phyloP scores from a whole-genome alignment of 257 asterid species.

The Salvia splendens region DNA sequence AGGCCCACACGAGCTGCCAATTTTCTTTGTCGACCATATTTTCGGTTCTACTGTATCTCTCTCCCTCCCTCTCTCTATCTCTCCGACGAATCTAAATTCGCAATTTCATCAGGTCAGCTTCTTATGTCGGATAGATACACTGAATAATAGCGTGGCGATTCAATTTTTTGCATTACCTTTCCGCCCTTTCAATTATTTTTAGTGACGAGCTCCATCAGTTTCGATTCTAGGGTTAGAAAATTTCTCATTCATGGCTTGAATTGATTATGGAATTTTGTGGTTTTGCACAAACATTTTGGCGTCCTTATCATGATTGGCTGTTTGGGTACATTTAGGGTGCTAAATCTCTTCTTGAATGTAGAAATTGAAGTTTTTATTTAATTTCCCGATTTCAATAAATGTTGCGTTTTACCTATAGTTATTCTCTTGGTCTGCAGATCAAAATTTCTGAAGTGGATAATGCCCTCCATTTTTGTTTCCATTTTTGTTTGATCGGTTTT shows the following conservation, averaged over 20 bases:
- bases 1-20: slow-evolving; percentile 30
- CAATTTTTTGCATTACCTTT: not conserved
- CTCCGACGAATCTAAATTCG: slow-evolving; percentile 34
- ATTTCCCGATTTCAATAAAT: not conserved
- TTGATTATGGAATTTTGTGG: not conserved
- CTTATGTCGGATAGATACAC: slow-evolving; percentile 15
- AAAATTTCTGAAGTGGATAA: too few relatives aligned
- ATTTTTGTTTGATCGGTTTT: not conserved
- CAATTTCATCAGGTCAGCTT: slow-evolving; percentile 41
- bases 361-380: not conserved
- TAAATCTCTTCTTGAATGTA: not conserved
- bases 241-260: slow-evolving; percentile 7
- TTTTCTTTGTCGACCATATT: slow-evolving; percentile 19
- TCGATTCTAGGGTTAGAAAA: slow-evolving; percentile 33
- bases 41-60: slow-evolving; percentile 1
- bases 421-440: too few relatives aligned
- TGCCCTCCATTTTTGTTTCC: not conserved
- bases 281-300: not conserved
- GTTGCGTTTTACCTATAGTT: not conserved
- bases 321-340: slow-evolving; percentile 24
- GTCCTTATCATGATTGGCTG: not conserved
- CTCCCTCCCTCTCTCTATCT: slow-evolving; percentile 30
- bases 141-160: not conserved
- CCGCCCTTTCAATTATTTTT: not conserved
- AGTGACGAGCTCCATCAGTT: slow-evolving; percentile 1